Percentiles rank a stretch among this genome's conserved stretches.
Evolutionary conservation across 106 monocot genomes (phyloP).

Genomic region (Acorus calamus): DNA sequence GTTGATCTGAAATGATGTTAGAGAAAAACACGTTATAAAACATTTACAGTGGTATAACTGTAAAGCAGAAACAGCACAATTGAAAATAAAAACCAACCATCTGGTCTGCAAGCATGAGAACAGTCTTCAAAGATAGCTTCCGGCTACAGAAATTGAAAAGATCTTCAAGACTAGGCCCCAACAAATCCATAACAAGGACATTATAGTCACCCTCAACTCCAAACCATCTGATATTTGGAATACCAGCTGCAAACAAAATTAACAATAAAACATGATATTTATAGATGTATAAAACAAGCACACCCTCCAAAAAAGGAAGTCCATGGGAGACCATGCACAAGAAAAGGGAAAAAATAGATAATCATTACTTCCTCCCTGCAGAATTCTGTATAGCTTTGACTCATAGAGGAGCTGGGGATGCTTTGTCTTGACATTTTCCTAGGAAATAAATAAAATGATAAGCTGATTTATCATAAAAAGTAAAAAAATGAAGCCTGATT

Average conservation of each 20-base stretch:
- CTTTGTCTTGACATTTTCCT: conserved; percentile 81
- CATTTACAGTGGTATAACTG: neutral
- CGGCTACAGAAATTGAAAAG: conserved; percentile 90
- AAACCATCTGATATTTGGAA: conserved; percentile 88
- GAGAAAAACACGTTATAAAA: neutral
- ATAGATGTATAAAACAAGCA: no score
- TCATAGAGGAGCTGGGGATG: conserved; percentile 78
- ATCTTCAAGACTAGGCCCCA: conserved; percentile 92
- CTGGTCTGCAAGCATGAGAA: conserved; percentile 95
- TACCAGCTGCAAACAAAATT: conserved; percentile 51
- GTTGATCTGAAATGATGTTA: conserved; percentile 40
- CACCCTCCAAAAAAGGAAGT: no score
- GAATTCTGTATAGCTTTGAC: conserved; percentile 68
- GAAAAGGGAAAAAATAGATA: conserved; percentile 4
- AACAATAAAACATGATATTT: no score
- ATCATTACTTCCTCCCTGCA: conserved; percentile 78
- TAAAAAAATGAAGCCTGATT: neutral
- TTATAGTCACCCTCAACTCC: conserved; percentile 94
- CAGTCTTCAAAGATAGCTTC: conserved; percentile 80
- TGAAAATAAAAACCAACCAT: conserved; percentile 38
- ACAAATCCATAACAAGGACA: conserved; percentile 89
- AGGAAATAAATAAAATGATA: conserved; percentile 9
- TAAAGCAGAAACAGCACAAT: neutral
- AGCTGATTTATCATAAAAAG: neutral
- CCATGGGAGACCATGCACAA: neutral